Evolutionary conservation across 2,329 filamentous ascomycete genomes (phyloP), one percentile per base, ranked within the genome.

Genomic region (Pezicula carpinea): DNA sequence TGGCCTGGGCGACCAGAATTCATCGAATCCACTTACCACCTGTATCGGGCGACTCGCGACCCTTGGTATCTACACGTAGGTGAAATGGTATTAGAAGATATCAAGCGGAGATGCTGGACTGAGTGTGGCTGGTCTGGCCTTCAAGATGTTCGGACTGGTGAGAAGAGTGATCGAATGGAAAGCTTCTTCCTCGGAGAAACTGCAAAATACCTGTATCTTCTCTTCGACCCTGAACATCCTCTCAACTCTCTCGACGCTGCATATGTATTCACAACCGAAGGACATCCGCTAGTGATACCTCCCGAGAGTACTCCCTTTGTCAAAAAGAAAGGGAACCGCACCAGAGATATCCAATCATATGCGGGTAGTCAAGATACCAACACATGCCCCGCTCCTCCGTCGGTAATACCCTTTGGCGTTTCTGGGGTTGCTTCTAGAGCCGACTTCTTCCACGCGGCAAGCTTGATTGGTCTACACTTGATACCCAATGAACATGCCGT

Each of bases 101-200:
- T 99, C 59, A 85, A 87, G 59, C 77, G 88, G 41, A 80, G 92
- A 45, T 99, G 93, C 67, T 90, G 89, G 81, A 89, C 90, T 1
- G 78, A 80, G 52, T 99, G 93, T 59, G 93, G 93, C 34, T 97
- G 92, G 90, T 88, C 92, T 13, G 92, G 92, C 1, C 74, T 97
- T 31, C 85, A 90, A 59, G 85, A 91, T 64, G 87, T 92, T 7
- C 73, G 84, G 29, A 88, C 80, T 5, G 92, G 92, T 3, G 89
- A 96, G 67, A 82, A 89, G 66, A 88, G 81, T 57, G 91, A 99
- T 64, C 85, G 93, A 29, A 97, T 97, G 93, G 93, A 99, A 68
- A 97, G 92, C 64, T 99, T 97, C 74, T 97, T 97, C 61, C 76
- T 99, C 1, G 92, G 93, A 13, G 93, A 99, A 68, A 99, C 93